Evolutionary conservation across 129 eudicot genomes (phyloP).

Genomic region (Saussurea involucrata): DNA sequence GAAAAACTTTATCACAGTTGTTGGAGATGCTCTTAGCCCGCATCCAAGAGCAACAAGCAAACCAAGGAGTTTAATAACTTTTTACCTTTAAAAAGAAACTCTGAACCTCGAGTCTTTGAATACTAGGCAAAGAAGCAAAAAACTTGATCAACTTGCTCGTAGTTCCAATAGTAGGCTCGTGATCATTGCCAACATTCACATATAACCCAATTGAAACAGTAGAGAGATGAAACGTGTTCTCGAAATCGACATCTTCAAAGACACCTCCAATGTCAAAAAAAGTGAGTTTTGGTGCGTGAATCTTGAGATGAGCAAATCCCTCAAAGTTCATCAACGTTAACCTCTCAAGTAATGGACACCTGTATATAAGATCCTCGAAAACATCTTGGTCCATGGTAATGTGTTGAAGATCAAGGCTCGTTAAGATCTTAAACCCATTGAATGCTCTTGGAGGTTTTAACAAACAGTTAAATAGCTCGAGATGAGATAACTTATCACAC

Average conservation of each 20-base stretch:
- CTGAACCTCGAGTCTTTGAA: constrained; percentile 85
- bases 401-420: constrained; percentile 85
- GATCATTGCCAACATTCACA: constrained; percentile 42
- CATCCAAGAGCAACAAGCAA: not conserved
- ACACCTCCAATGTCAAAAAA: constrained; percentile 87
- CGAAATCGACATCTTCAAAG: constrained; percentile 69
- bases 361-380: constrained; percentile 64
- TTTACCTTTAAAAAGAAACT: constrained; percentile 83
- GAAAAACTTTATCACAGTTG: too few species aligned
- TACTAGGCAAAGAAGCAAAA: constrained; percentile 71
- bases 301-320: constrained; percentile 62
- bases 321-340: constrained; percentile 87
- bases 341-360: constrained; percentile 72
- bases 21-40: too few species aligned
- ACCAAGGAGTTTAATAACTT: not conserved
- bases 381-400: constrained; percentile 82
- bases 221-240: constrained; percentile 51
- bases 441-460: constrained; percentile 61
- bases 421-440: constrained; percentile 66
- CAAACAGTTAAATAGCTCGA: constrained; percentile 83
- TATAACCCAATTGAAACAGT: constrained; percentile 82
- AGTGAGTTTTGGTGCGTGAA: constrained; percentile 87
- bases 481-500: constrained; percentile 62
- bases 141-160: constrained; percentile 70
- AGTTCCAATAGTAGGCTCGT: constrained; percentile 44